Evolutionary conservation across 2,329 filamentous ascomycete genomes (phyloP), one percentile per base, ranked within the genome.

Genomic region (Ascocoryne sarcoides): DNA sequence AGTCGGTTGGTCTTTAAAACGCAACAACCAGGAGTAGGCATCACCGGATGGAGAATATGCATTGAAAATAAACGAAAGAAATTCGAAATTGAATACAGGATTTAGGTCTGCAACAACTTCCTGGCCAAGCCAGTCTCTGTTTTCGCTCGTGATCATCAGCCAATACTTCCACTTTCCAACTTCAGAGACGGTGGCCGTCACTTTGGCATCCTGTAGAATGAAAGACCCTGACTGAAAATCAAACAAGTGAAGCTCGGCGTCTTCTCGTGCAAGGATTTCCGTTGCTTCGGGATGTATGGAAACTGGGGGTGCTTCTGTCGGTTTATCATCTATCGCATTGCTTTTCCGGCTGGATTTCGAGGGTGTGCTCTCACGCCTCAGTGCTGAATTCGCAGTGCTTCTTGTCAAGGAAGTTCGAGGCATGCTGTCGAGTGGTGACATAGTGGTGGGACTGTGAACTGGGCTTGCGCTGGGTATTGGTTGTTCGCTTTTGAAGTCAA

Each of bases 51-150:
- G 74, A 10, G 83, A 76, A 60, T 95, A 96, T 60, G 95, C 88
- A 57, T 98, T 98, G 73, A 98, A 98, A 57, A 98, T 95, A 61
- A 96, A 96, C 0, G 90, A 96, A n/a, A 95, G 71, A 55, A 90
- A 96, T 62, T 98, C 92, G 51, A 95, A 96, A 65, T 96, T 96
- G 70, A 96, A 98, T 15, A 98, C 89, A 0, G 92, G 92, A 55
- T 96, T 96, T 62, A 96, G 87, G 53, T 98, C 92, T 5, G 86
- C 82, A 20, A 88, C 71, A 20, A 98, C 78, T 2, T 82, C 75
- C 49, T 94, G 85, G 16, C 88, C 88, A 2, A 98, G 69, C 86
- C 88, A 95, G 39, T 89, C 79, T 55, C 79, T 80, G 23, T 85
- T 77, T 29, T 76, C 71, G 46, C 82, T 81, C 31, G 76, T 75